phyloP scores from a whole-genome alignment of 768 basidiomycete species.

The Strobilomyces dryophilus region DNA sequence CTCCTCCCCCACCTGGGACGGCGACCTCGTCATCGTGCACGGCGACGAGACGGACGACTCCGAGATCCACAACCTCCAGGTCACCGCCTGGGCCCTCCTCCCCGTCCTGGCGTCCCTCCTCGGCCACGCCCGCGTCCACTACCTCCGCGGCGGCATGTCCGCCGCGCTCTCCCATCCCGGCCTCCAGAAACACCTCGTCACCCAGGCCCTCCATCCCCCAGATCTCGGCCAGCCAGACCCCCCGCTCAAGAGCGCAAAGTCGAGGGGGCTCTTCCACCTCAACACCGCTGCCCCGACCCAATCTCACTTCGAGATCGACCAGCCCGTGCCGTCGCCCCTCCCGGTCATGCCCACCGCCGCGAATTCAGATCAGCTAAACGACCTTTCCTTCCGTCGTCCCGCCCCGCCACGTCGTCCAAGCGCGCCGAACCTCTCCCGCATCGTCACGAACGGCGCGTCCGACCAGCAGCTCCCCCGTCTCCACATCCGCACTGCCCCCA shows the following conservation, averaged over 20 bases:
- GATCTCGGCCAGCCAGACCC: conserved; percentile 13
- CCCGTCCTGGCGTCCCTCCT: conserved; percentile 59
- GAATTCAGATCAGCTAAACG: conserved; percentile 35
- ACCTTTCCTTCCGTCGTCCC: conserved; percentile 48
- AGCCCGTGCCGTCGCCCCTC: conserved; percentile 45
- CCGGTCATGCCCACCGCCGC: conserved; percentile 50
- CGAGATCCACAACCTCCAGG: conserved; percentile 51
- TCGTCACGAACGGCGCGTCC: conserved; percentile 57
- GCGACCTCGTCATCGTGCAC: conserved; percentile 65
- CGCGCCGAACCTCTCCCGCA: conserved; percentile 54
- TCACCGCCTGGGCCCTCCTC: conserved; percentile 69
- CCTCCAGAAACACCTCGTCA: conserved; percentile 48
- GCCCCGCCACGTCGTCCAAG: conserved; percentile 58
- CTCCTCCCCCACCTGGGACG: conserved; percentile 60
- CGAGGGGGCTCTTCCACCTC: conserved; percentile 62
- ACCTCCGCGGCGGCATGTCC: conserved; percentile 69
- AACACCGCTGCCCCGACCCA: conserved; percentile 54
- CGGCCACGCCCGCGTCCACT: conserved; percentile 52
- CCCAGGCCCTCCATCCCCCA: conserved; percentile 13
- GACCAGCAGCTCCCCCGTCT: conserved; percentile 49
- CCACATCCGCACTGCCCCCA: conserved; percentile 55
- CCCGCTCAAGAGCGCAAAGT: conserved; percentile 29
- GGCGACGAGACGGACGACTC: conserved; percentile 73
- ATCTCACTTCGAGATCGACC: conserved; percentile 58
- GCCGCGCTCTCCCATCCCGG: conserved; percentile 55